These are phyloP conservation scores for Adansonia rubrostipa DNA, from an alignment of 441 rosid species.

Conservation along the genomic window DNA sequence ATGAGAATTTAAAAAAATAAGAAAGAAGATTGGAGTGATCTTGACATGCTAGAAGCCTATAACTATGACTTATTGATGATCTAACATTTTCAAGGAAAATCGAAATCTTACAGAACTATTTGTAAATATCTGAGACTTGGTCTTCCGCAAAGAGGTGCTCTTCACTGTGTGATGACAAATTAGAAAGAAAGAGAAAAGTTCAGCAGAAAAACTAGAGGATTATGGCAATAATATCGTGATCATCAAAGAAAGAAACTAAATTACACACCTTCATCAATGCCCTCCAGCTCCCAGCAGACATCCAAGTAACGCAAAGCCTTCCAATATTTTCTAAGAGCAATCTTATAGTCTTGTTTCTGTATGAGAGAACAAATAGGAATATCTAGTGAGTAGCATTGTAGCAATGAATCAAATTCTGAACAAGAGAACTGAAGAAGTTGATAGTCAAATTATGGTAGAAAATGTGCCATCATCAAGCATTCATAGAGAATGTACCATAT, in stretches of 20 bases:
- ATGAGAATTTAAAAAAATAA: neutral
- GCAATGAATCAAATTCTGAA: constrained; percentile 8
- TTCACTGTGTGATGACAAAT: constrained; percentile 51
- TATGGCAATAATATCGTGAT: neutral
- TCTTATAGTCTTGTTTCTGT: constrained; percentile 86
- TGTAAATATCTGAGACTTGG: constrained; percentile 88
- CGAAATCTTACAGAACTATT: constrained; percentile 77
- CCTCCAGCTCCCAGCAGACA: constrained; percentile 97
- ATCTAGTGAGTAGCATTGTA: neutral
- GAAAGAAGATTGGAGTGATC: neutral
- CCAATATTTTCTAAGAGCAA: constrained; percentile 91
- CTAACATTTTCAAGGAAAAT: neutral
- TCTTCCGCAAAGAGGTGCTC: constrained; percentile 79
- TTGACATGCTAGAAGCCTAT: constrained; percentile 11
- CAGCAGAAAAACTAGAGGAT: neutral
- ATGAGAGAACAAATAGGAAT: constrained; percentile 8
- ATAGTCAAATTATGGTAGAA: constrained; percentile 1
- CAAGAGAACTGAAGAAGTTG: neutral
- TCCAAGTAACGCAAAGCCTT: constrained; percentile 94
- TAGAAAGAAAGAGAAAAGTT: neutral
- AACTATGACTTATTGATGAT: constrained; percentile 5
- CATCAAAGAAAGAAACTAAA: neutral
- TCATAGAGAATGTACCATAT: neutral
- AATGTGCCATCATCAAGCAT: constrained; percentile 4
- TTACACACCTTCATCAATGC: constrained; percentile 79